Conservation (phyloP, 805 yeast species). For the Torulaspora microellipsoides region DNA sequence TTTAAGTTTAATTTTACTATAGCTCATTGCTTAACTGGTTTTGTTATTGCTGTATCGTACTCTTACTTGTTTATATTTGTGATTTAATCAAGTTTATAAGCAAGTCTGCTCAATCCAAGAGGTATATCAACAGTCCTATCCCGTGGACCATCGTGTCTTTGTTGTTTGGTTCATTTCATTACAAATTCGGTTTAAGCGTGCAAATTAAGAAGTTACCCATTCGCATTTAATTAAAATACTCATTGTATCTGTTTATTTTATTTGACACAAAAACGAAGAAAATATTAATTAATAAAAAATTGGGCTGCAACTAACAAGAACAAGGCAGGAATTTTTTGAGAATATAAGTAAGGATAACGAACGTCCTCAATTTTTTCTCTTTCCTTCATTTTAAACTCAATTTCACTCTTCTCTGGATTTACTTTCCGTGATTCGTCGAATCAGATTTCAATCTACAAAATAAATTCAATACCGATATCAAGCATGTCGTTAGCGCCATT, state of each 20-base stretch:
- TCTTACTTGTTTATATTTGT: too few relatives aligned
- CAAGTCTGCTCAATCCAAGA: too few relatives aligned
- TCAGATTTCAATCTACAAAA: neutral
- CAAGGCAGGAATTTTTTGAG: neutral
- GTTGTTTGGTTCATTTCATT: too few relatives aligned
- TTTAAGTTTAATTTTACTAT: too few relatives aligned
- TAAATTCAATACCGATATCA: neutral
- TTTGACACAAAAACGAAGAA: slow-evolving; percentile 11
- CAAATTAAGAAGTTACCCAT: too few relatives aligned
- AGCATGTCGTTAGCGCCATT: slow-evolving; percentile 34
- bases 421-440: neutral
- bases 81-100: too few relatives aligned
- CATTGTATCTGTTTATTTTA: neutral
- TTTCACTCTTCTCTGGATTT: neutral
- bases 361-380: neutral
- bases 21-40: too few relatives aligned
- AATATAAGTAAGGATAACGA: slow-evolving; percentile 4
- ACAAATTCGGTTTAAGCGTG: too few relatives aligned
- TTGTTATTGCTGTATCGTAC: too few relatives aligned
- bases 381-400: neutral
- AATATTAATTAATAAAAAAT: neutral
- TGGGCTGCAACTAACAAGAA: neutral
- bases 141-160: too few relatives aligned
- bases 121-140: too few relatives aligned
- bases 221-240: too few relatives aligned